These are phyloP conservation scores for Aeminium ludgeri DNA, from an alignment of 495 filamentous ascomycete species.

Conservation along the genomic window DNA sequence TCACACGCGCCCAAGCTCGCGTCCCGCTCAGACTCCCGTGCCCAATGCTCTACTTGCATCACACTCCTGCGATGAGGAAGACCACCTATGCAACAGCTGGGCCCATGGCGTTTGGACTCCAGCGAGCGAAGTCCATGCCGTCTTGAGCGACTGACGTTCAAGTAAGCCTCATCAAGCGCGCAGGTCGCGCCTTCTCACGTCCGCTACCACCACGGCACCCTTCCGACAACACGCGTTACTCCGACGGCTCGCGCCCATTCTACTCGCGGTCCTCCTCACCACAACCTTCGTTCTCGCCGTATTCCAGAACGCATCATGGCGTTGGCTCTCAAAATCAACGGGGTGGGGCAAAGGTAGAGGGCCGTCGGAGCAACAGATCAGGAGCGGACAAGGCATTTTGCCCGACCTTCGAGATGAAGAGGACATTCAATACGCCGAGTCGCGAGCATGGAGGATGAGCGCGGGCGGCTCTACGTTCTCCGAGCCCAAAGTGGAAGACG, in stretches of 20 bases:
- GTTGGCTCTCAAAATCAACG: slow-evolving; percentile 4
- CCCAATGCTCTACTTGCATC: no score
- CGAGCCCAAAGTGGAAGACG: slow-evolving; percentile 12
- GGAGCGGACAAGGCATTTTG: background rate
- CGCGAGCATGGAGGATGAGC: background rate
- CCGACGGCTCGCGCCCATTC: slow-evolving; percentile 1
- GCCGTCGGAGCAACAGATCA: slow-evolving; percentile 5
- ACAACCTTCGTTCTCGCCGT: slow-evolving; percentile 5
- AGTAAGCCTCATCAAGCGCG: no score
- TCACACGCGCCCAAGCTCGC: no score
- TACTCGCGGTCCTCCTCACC: slow-evolving; percentile 3
- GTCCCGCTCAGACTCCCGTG: no score
- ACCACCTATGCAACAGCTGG: no score
- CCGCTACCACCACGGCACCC: no score
- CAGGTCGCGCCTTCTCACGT: no score
- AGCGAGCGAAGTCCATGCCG: no score
- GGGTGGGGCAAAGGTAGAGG: slow-evolving; percentile 8
- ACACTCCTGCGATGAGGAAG: no score
- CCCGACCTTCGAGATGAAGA: slow-evolving; percentile 2
- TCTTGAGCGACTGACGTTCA: no score
- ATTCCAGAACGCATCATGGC: slow-evolving; percentile 9
- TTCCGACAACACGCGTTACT: no score
- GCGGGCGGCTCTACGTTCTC: slow-evolving; percentile 2
- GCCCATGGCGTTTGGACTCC: no score
- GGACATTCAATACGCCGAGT: background rate